These are phyloP conservation scores for Pelagophyceae sp. DNA, from an alignment of 352 stramenopile genomes.

Conservation along the genomic window DNA sequence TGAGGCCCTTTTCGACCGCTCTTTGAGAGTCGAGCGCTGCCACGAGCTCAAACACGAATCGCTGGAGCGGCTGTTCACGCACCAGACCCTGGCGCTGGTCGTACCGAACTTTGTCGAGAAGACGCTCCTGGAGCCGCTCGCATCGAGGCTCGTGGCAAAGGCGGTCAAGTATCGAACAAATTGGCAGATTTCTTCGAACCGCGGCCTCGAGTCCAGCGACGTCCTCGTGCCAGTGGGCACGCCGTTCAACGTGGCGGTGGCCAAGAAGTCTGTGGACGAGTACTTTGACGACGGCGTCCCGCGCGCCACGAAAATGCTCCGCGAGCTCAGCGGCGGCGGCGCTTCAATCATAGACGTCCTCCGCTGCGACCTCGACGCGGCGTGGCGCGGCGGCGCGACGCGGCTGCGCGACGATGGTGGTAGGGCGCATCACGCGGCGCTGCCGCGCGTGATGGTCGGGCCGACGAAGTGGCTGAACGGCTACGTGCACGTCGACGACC, in stretches of 20 bases:
- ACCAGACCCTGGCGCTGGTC: conserved; percentile 5
- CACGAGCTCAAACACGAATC: background rate
- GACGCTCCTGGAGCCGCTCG: conserved; percentile 18
- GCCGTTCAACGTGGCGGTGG: conserved; percentile 23
- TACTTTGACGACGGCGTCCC: conserved; percentile 49
- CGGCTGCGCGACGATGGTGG: conserved; percentile 22
- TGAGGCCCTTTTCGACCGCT: background rate
- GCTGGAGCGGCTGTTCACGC: background rate
- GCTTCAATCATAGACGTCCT: conserved; percentile 52
- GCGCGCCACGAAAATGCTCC: conserved; percentile 20
- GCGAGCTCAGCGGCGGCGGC: conserved; percentile 22
- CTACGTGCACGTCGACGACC: conserved; percentile 67
- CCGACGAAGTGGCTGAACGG: conserved; percentile 57
- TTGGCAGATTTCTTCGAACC: conserved; percentile 57
- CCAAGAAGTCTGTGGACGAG: conserved; percentile 30
- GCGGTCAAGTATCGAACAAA: conserved; percentile 32
- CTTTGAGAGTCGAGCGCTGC: background rate
- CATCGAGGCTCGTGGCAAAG: conserved; percentile 19
- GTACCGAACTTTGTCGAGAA: conserved; percentile 16
- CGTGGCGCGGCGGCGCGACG: conserved; percentile 39
- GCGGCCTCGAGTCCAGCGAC: conserved; percentile 59
- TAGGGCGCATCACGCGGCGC: conserved; percentile 48
- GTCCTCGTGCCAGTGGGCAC: conserved; percentile 31
- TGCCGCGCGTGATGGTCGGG: conserved; percentile 62
- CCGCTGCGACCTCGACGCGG: conserved; percentile 61